These are phyloP conservation scores for Chytridium lagenaria DNA, from an alignment of 371 early-diverging fungal species.

Conservation along the genomic window DNA sequence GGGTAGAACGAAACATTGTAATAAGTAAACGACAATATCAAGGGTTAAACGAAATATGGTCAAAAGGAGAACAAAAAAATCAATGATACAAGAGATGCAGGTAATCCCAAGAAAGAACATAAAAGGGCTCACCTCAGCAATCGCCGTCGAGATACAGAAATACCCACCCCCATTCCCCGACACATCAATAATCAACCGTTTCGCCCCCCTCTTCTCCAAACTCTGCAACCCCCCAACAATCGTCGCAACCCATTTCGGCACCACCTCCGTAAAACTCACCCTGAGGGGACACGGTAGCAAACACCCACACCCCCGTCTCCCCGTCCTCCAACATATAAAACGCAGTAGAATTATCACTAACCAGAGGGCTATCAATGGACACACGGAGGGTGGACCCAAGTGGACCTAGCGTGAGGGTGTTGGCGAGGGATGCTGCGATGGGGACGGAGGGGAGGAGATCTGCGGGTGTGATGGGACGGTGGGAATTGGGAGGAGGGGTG, in stretches of 20 bases:
- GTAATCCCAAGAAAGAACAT: too few species aligned
- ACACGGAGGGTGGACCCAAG: background rate
- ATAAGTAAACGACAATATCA: background rate
- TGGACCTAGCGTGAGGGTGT: background rate
- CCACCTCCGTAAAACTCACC: background rate
- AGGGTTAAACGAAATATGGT: too few species aligned
- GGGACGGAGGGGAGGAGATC: background rate
- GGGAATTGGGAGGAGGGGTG: background rate
- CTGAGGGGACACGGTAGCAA: background rate
- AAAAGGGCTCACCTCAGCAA: slow-evolving; percentile 19
- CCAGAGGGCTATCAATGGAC: too few species aligned
- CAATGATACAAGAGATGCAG: background rate
- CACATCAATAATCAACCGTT: background rate
- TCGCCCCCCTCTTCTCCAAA: background rate
- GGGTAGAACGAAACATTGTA: background rate
- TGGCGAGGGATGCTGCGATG: background rate
- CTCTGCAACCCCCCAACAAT: background rate
- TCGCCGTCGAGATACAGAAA: background rate
- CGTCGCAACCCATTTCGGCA: background rate
- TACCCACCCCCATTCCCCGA: background rate
- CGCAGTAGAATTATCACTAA: too few species aligned
- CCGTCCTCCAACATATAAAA: slow-evolving; percentile 5
- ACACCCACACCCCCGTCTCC: background rate
- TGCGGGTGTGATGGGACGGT: background rate
- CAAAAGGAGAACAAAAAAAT: too few species aligned